These are phyloP conservation scores for Glonium stellatum DNA, from an alignment of 495 filamentous ascomycete species.

Conservation along the genomic window DNA sequence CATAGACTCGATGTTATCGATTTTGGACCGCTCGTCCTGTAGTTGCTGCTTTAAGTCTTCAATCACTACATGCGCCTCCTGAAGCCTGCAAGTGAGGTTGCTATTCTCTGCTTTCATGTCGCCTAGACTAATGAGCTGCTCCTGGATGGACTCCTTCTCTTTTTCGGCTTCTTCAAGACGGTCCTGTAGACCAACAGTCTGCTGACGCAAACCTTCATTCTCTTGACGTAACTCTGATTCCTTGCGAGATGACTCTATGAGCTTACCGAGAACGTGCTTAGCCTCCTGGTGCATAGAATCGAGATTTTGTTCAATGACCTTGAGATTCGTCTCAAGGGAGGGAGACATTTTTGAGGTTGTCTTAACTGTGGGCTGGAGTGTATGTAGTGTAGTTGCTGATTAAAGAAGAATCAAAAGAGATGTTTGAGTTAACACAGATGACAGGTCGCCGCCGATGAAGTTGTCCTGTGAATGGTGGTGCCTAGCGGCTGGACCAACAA, in stretches of 20 bases:
- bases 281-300: constrained; percentile 1
- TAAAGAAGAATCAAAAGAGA: not conserved
- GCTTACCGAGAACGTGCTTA: not conserved
- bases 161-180: not conserved
- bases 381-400: not conserved
- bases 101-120: not conserved
- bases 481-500: no score
- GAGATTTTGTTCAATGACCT: not conserved
- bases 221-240: not conserved
- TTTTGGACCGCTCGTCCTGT: not conserved
- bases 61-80: not conserved
- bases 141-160: not conserved
- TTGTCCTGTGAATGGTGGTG: not conserved
- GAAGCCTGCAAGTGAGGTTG: not conserved
- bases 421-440: not conserved
- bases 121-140: not conserved
- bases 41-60: not conserved
- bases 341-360: not conserved
- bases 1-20: not conserved
- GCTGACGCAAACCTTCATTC: not conserved
- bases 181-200: not conserved
- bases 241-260: not conserved
- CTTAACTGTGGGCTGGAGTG: not conserved
- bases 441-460: not conserved
- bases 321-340: not conserved